These are phyloP conservation scores for Tolypocladium amazonense DNA, from an alignment of 2,329 filamentous ascomycete species.

Conservation along the genomic window DNA sequence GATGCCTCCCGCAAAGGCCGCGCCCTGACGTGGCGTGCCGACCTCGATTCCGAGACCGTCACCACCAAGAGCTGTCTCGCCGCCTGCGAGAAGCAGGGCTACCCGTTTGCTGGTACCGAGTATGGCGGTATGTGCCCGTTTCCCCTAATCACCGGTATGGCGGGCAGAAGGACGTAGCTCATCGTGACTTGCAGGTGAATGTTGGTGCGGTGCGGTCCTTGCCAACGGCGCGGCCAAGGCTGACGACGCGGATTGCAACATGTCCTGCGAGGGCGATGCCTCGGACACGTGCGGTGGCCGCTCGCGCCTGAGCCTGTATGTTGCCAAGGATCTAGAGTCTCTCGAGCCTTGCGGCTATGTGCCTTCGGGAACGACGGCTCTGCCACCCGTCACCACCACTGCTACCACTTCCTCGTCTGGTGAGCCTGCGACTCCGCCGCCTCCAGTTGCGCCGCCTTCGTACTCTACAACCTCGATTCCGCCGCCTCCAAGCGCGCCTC, in stretches of 20 bases:
- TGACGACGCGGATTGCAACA: constrained; percentile 31
- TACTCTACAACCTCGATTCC: too few species aligned
- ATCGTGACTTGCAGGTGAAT: constrained; percentile 21
- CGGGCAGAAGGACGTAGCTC: background rate
- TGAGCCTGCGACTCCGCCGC: background rate
- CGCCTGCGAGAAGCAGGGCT: constrained; percentile 31
- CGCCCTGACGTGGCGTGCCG: constrained; percentile 33
- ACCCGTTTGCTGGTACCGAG: constrained; percentile 37
- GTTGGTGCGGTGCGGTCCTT: constrained; percentile 41
- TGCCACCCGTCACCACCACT: constrained; percentile 6
- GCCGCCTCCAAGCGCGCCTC: too few species aligned
- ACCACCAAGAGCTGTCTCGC: constrained; percentile 31
- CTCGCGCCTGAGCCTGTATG: constrained; percentile 31
- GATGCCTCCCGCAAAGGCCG: constrained; percentile 30
- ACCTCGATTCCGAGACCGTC: constrained; percentile 23
- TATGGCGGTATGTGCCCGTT: constrained; percentile 19
- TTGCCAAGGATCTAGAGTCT: constrained; percentile 37
- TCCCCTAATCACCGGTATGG: background rate
- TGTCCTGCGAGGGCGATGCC: constrained; percentile 39
- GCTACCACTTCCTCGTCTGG: constrained; percentile 9
- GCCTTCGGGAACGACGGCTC: constrained; percentile 14
- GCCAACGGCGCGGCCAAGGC: constrained; percentile 32
- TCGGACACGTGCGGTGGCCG: constrained; percentile 32
- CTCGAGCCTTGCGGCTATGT: constrained; percentile 35
- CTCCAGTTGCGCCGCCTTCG: constrained; percentile 2